Percentiles rank a stretch among this genome's conserved stretches.
These are phyloP conservation scores for Alternaria gansuensis DNA, from an alignment of 2,329 filamentous ascomycete genomes.

Conservation along the genomic window DNA sequence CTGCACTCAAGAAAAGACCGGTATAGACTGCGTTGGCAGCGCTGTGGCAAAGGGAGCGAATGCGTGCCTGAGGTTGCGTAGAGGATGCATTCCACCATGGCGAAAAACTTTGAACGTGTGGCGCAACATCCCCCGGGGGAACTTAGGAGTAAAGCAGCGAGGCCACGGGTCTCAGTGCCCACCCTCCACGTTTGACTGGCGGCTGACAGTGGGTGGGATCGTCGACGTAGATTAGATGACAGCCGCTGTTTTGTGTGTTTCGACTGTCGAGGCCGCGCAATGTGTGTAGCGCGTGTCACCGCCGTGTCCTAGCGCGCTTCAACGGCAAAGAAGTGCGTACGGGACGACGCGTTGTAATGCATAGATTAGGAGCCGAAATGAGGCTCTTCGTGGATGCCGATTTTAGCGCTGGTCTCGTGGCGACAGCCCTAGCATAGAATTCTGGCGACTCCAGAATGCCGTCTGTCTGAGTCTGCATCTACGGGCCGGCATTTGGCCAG, in stretches of 20 bases:
- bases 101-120: slow-evolving; percentile 1
- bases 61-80: neutral
- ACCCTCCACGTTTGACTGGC: slow-evolving; percentile 8
- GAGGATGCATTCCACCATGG: neutral
- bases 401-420: slow-evolving; percentile 7
- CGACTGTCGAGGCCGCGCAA: slow-evolving; percentile 19
- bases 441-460: slow-evolving; percentile 3
- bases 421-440: slow-evolving; percentile 5
- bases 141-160: neutral
- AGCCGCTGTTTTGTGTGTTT: slow-evolving; percentile 16
- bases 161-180: slow-evolving; percentile 4
- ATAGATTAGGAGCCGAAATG: slow-evolving; percentile 4
- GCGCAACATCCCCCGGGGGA: slow-evolving; percentile 1
- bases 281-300: slow-evolving; percentile 7
- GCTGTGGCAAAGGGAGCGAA: slow-evolving; percentile 1
- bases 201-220: slow-evolving; percentile 12
- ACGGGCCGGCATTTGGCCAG: neutral
- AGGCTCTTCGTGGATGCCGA: neutral
- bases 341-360: slow-evolving; percentile 15
- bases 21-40: neutral
- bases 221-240: slow-evolving; percentile 15
- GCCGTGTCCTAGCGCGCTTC: slow-evolving; percentile 8
- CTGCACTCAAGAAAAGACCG: slow-evolving; percentile 1
- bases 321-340: slow-evolving; percentile 5
- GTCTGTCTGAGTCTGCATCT: neutral